These are phyloP conservation scores for Styphnolobium japonicum DNA, from an alignment of 306 rosid species.

Conservation along the genomic window DNA sequence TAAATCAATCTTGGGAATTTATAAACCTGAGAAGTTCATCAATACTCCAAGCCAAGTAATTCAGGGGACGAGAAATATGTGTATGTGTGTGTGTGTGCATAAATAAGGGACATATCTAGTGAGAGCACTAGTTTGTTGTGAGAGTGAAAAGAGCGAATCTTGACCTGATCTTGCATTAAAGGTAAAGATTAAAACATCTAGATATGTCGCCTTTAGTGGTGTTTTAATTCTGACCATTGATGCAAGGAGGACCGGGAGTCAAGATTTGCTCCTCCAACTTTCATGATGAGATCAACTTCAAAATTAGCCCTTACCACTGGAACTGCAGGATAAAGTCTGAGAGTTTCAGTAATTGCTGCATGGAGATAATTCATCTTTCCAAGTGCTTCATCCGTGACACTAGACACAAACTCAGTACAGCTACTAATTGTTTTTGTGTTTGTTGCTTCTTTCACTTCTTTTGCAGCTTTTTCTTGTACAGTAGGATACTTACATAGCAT, in stretches of 20 bases:
- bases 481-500: conserved; percentile 64
- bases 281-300: neutral
- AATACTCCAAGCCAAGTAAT: neutral
- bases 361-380: conserved; percentile 76
- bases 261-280: neutral
- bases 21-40: neutral
- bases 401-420: conserved; percentile 42
- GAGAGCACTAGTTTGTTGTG: neutral
- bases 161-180: neutral
- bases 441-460: conserved; percentile 58
- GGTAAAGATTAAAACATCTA: neutral
- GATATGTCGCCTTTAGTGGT: neutral
- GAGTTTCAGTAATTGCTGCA: conserved; percentile 78
- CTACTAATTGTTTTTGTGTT: conserved; percentile 30
- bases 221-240: neutral
- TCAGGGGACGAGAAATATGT: neutral
- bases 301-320: conserved; percentile 61
- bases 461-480: conserved; percentile 59
- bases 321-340: conserved; percentile 75
- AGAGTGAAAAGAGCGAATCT: neutral
- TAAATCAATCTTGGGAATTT: neutral
- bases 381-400: conserved; percentile 51
- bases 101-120: neutral
- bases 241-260: neutral
- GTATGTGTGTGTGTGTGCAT: neutral